These are phyloP conservation scores for Chalara sp. DNA, from an alignment of 2,329 filamentous ascomycete genomes.

Conservation along the genomic window DNA sequence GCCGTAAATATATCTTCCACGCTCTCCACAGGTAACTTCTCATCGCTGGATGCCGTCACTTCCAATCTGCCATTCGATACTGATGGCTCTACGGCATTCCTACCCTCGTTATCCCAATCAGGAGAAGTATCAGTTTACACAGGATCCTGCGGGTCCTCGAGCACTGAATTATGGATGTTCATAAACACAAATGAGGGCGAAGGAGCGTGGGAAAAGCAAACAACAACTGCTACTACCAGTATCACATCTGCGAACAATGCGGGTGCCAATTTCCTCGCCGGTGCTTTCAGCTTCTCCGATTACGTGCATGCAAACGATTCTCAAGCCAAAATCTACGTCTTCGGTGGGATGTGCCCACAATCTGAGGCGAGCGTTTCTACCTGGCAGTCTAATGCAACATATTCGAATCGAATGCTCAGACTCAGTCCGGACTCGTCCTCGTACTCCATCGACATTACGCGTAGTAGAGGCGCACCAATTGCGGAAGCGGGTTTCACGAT, in stretches of 20 bases:
- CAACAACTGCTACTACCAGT: conserved; percentile 27
- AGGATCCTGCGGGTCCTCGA: conserved; percentile 58
- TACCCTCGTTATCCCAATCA: conserved; percentile 57
- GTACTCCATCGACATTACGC: conserved; percentile 40
- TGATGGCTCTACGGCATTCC: conserved; percentile 50
- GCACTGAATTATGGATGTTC: conserved; percentile 63
- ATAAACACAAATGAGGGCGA: conserved; percentile 40
- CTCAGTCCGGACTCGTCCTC: conserved; percentile 37
- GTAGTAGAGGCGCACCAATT: conserved; percentile 52
- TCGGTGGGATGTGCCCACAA: conserved; percentile 83
- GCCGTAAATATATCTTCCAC: conserved; percentile 58
- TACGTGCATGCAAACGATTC: conserved; percentile 22
- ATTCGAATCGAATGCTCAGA: conserved; percentile 73
- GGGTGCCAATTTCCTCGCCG: conserved; percentile 50
- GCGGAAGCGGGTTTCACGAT: conserved; percentile 84
- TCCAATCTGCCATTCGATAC: conserved; percentile 57
- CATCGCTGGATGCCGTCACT: conserved; percentile 42
- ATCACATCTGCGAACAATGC: conserved; percentile 28
- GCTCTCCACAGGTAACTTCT: conserved; percentile 40
- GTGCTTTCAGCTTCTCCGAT: conserved; percentile 30
- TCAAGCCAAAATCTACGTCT: conserved; percentile 36
- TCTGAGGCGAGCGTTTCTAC: conserved; percentile 34
- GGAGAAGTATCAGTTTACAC: conserved; percentile 69
- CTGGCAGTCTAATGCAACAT: conserved; percentile 66
- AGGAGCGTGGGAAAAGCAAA: conserved; percentile 47